Conservation (phyloP, 2,329 filamentous ascomycete genomes). For the Arthrobotrys pseudoclavata region DNA sequence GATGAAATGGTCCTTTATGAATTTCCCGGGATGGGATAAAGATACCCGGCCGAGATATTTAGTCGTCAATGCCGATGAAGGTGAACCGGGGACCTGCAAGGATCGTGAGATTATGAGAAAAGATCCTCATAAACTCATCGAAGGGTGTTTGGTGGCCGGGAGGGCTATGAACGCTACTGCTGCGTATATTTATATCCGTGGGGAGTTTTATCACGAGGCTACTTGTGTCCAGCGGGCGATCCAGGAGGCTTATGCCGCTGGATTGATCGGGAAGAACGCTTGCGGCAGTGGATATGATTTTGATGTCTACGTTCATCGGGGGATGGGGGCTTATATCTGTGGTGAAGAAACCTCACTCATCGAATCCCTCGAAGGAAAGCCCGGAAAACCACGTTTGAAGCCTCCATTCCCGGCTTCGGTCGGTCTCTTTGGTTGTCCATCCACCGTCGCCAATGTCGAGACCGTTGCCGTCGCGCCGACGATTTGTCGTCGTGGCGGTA, state of each 20-base stretch:
- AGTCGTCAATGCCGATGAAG: constrained; percentile 98
- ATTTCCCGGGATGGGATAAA: constrained; percentile 99
- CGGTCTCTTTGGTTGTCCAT: constrained; percentile 97
- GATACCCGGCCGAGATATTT: constrained; percentile 95
- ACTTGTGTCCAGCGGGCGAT: constrained; percentile 93
- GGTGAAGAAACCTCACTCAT: constrained; percentile 98
- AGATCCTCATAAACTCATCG: constrained; percentile 98
- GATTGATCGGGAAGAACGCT: constrained; percentile 97
- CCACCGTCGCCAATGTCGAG: constrained; percentile 98
- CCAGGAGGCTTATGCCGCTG: constrained; percentile 95
- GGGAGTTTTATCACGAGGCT: constrained; percentile 97
- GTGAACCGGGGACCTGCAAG: constrained; percentile 98
- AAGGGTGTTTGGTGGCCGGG: constrained; percentile 95
- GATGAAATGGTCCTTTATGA: constrained; percentile 99
- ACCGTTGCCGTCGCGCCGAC: constrained; percentile 95
- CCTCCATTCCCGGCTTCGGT: constrained; percentile 97
- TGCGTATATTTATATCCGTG: constrained; percentile 99
- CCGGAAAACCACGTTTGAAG: constrained; percentile 98
- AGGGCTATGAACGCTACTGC: constrained; percentile 99
- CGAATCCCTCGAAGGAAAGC: constrained; percentile 97
- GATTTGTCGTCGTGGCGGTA: constrained; percentile 90
- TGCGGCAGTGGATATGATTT: constrained; percentile 98
- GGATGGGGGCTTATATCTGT: constrained; percentile 94
- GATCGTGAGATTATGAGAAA: constrained; percentile 99
- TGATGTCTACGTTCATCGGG: constrained; percentile 95